A percentile compares a stretch with the other conserved stretches of the same genome.
These are phyloP conservation scores for Eleusine indica DNA, from an alignment of 176 grass and related monocot species.

Conservation along the genomic window DNA sequence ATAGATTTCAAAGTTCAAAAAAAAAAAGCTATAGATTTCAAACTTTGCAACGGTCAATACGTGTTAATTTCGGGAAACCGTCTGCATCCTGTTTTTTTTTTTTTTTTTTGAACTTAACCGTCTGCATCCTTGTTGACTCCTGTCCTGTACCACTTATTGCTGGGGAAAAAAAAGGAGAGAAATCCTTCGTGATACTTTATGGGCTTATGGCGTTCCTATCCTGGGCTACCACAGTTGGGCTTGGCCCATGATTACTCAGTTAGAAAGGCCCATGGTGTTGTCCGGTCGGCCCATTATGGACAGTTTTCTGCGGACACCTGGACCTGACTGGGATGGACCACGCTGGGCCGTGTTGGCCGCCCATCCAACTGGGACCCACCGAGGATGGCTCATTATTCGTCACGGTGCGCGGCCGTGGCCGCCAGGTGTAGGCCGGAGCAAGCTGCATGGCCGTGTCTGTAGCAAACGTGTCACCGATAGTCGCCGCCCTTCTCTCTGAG, in stretches of 20 bases:
- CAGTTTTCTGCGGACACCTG: not conserved
- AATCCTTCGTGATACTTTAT: not conserved
- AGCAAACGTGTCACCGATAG: slow-evolving; percentile 20
- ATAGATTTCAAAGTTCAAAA: no score
- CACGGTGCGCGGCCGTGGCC: not conserved
- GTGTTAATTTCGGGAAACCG: no score
- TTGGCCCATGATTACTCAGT: not conserved
- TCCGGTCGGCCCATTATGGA: not conserved
- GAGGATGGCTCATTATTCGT: not conserved
- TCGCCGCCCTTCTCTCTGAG: not conserved
- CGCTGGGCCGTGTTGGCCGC: not conserved
- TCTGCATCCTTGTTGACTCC: not conserved
- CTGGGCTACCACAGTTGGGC: not conserved
- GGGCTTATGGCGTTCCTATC: not conserved
- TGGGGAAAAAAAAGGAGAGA: not conserved
- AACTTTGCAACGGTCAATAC: not conserved
- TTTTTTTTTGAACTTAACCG: no score
- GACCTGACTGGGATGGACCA: not conserved
- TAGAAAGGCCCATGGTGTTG: no score
- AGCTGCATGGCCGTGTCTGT: slow-evolving; percentile 1
- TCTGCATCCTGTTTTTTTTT: no score
- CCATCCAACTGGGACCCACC: not conserved
- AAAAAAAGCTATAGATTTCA: no score
- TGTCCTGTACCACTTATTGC: not conserved
- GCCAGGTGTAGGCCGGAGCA: slow-evolving; percentile 5